A percentile compares a stretch with the other conserved stretches of the same genome.
Conservation (phyloP, 352 stramenopile genomes). For the Thalassiosira hispida region DNA sequence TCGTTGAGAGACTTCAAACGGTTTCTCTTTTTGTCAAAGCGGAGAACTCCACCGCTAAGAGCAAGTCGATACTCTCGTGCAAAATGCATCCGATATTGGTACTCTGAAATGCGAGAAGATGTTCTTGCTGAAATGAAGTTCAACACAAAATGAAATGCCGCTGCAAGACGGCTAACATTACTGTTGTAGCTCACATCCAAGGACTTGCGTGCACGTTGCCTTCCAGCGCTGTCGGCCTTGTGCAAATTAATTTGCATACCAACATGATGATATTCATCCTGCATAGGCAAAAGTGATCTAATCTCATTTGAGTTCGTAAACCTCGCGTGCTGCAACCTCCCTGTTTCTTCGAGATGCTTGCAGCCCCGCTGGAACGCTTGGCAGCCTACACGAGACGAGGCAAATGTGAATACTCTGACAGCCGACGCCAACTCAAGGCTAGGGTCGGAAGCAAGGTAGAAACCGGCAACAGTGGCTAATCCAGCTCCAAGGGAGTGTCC, state of each 20-base stretch:
- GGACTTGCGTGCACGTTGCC: conserved; percentile 1
- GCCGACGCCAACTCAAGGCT: conserved; percentile 12
- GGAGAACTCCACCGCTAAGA: conserved; percentile 1
- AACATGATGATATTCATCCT: conserved; percentile 8
- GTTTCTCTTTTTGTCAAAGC: conserved; percentile 28
- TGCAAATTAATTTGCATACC: conserved; percentile 19
- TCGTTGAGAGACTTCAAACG: conserved; percentile 27
- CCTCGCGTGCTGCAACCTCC: conserved; percentile 16
- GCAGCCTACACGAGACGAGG: conserved; percentile 19
- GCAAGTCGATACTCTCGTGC: conserved; percentile 24
- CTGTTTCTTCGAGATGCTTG: conserved; percentile 24
- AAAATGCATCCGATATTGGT: conserved; percentile 27
- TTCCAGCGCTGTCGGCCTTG: conserved; percentile 11
- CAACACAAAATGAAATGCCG: background rate
- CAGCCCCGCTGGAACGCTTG: conserved; percentile 22
- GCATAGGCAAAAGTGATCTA: background rate
- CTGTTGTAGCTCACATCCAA: conserved; percentile 19
- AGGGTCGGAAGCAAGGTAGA: conserved; percentile 21
- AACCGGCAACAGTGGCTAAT: conserved; percentile 23
- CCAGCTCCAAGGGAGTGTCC: conserved; percentile 23
- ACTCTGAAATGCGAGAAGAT: conserved; percentile 9
- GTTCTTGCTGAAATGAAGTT: background rate
- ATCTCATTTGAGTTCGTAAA: conserved; percentile 12
- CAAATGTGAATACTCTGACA: conserved; percentile 30
- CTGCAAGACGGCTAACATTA: background rate